Conservation (phyloP, 352 stramenopile species). For the Phytophthora cajani region DNA sequence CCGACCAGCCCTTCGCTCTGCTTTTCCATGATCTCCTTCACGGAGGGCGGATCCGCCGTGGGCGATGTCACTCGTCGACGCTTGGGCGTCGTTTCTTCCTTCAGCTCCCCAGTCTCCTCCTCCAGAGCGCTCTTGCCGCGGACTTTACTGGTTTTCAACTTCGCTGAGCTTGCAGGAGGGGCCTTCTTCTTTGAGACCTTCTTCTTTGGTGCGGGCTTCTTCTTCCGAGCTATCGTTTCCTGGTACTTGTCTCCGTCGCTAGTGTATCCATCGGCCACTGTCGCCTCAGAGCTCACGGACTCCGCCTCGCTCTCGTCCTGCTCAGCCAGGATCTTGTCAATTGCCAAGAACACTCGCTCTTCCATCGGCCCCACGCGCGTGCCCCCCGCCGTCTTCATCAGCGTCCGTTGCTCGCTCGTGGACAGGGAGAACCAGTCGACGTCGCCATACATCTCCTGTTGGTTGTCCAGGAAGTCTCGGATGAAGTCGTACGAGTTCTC, state of each 20-base stretch:
- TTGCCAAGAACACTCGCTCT: constrained; percentile 10
- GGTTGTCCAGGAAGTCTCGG: constrained; percentile 5
- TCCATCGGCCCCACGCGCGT: constrained; percentile 22
- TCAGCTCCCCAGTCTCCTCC: constrained; percentile 22
- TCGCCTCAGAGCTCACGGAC: constrained; percentile 2
- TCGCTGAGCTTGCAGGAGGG: background rate
- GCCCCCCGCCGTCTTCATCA: constrained; percentile 29
- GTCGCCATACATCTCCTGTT: background rate
- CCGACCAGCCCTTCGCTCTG: constrained; percentile 17
- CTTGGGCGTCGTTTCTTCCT: constrained; percentile 10
- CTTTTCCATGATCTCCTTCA: constrained; percentile 22
- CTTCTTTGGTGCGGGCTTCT: background rate
- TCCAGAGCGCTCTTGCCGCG: constrained; percentile 15
- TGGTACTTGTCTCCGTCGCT: constrained; percentile 25
- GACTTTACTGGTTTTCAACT: background rate
- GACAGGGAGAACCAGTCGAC: constrained; percentile 25
- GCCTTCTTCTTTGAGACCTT: background rate
- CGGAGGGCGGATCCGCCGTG: background rate
- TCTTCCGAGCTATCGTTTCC: constrained; percentile 3
- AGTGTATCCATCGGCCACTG: background rate
- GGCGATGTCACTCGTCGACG: constrained; percentile 8
- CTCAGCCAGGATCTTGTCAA: constrained; percentile 15
- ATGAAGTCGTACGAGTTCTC: constrained; percentile 25
- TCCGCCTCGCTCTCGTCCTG: constrained; percentile 11
- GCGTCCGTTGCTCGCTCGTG: constrained; percentile 13